These are phyloP conservation scores for Penicillium olsonii DNA, from an alignment of 2,329 filamentous ascomycete species.

Conservation along the genomic window DNA sequence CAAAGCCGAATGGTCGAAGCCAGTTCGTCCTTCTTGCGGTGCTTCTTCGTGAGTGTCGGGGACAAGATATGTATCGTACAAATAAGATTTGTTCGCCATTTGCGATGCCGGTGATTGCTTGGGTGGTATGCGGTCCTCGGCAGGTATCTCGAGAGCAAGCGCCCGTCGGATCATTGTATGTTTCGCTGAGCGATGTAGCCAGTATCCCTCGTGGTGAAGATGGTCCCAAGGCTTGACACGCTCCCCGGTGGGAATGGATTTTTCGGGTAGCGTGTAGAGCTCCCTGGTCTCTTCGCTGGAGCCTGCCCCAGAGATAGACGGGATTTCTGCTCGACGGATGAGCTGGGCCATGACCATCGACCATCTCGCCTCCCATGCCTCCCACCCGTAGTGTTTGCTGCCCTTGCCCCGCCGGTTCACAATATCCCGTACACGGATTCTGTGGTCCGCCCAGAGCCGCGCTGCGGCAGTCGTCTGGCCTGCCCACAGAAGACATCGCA, in stretches of 20 bases:
- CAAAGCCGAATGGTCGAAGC: constrained; percentile 54
- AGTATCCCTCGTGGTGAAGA: constrained; percentile 65
- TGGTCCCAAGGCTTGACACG: constrained; percentile 59
- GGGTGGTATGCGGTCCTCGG: constrained; percentile 59
- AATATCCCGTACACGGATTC: constrained; percentile 71
- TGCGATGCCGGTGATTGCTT: constrained; percentile 58
- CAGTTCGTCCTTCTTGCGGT: constrained; percentile 44
- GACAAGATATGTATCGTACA: constrained; percentile 63
- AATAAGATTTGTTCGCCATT: constrained; percentile 53
- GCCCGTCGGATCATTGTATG: constrained; percentile 53
- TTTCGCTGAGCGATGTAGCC: constrained; percentile 56
- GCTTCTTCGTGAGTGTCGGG: constrained; percentile 60
- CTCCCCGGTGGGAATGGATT: constrained; percentile 51
- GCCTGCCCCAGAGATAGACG: constrained; percentile 40
- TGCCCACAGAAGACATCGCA: constrained; percentile 81
- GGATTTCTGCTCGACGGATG: constrained; percentile 55
- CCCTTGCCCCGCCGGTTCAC: constrained; percentile 82
- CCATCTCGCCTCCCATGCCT: constrained; percentile 86
- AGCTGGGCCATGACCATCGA: constrained; percentile 62
- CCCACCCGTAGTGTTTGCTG: constrained; percentile 86
- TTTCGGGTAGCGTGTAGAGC: constrained; percentile 50
- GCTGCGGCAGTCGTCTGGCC: constrained; percentile 77
- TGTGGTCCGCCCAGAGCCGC: constrained; percentile 77
- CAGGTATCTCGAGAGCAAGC: constrained; percentile 57
- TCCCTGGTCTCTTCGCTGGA: constrained; percentile 24